Evolutionary conservation across 2,329 filamentous ascomycete genomes (phyloP).

Genomic region (Leptographium radiaticola): DNA sequence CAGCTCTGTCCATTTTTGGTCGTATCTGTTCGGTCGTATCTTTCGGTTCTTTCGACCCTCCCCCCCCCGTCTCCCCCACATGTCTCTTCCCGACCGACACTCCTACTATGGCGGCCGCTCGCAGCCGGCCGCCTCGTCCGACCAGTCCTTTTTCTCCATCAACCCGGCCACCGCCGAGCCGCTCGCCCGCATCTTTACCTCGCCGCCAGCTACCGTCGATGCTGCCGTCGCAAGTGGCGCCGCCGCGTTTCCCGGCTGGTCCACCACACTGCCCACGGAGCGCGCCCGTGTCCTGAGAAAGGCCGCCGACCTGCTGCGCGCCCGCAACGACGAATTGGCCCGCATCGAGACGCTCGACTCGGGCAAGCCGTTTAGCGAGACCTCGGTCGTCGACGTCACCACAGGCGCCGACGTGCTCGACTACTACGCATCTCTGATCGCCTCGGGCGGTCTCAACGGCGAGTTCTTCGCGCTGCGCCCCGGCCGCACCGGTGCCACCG

Average conservation of each 20-base stretch:
- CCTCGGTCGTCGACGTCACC: constrained; percentile 67
- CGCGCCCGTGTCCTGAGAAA: constrained; percentile 55
- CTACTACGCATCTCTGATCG: constrained; percentile 21
- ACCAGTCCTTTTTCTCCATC: constrained; percentile 55
- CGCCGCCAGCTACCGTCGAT: constrained; percentile 49
- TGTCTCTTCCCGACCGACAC: constrained; percentile 31
- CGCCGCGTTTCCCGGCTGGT: constrained; percentile 64
- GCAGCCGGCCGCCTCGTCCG: constrained; percentile 45
- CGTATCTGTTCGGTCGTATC: not conserved
- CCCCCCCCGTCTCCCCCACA: not conserved
- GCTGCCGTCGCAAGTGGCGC: constrained; percentile 58
- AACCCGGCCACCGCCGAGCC: constrained; percentile 59
- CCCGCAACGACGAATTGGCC: constrained; percentile 68
- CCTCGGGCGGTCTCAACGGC: constrained; percentile 12
- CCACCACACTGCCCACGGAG: constrained; percentile 57
- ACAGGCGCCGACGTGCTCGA: constrained; percentile 25
- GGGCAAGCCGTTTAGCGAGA: constrained; percentile 76
- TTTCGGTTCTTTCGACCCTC: not conserved
- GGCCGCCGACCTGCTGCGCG: constrained; percentile 60
- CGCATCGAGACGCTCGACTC: constrained; percentile 72
- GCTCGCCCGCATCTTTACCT: constrained; percentile 58
- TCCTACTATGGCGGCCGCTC: constrained; percentile 64
- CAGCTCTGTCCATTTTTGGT: no score
- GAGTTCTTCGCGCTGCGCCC: constrained; percentile 25
- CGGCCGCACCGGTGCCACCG: constrained; percentile 29